phyloP scores from a whole-genome alignment of 2,329 filamentous ascomycete species.

The Sclerotinia glacialis region DNA sequence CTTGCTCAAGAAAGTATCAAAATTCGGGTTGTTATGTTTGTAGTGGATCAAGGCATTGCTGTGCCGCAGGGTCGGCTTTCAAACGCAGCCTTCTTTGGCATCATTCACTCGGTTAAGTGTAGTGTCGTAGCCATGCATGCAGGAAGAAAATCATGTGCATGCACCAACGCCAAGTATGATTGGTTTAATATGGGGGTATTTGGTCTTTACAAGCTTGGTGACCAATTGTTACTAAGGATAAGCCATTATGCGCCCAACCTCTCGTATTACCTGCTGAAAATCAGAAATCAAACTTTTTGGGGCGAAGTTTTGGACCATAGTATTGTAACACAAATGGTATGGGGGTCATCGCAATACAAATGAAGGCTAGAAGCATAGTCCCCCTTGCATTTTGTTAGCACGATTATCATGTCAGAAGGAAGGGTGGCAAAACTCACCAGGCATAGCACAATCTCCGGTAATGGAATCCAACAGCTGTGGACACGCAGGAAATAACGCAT shows the following conservation, averaged over 20 bases:
- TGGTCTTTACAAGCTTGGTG: not conserved
- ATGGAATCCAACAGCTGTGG: not conserved
- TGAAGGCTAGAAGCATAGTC: not conserved
- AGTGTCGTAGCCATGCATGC: too few species aligned
- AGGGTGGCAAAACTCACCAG: not conserved
- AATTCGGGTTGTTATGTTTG: not conserved
- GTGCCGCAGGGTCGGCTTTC: too few species aligned
- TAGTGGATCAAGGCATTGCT: too few species aligned
- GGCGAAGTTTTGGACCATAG: not conserved
- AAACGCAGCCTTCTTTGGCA: too few species aligned
- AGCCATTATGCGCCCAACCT: not conserved
- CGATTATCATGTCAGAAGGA: not conserved
- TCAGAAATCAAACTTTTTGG: not conserved
- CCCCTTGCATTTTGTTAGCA: not conserved
- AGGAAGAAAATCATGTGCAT: too few species aligned
- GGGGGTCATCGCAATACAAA: not conserved
- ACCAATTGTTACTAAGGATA: not conserved
- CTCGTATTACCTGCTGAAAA: too few species aligned
- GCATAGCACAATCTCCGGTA: not conserved
- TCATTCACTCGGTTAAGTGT: too few species aligned
- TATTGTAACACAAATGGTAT: not conserved
- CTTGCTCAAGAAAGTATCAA: not conserved
- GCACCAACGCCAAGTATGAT: too few species aligned
- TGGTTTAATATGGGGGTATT: too few species aligned
- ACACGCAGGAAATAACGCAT: not conserved